Evolutionary conservation across 148 eudicot genomes (phyloP).

Genomic region (Nyssa sinensis): DNA sequence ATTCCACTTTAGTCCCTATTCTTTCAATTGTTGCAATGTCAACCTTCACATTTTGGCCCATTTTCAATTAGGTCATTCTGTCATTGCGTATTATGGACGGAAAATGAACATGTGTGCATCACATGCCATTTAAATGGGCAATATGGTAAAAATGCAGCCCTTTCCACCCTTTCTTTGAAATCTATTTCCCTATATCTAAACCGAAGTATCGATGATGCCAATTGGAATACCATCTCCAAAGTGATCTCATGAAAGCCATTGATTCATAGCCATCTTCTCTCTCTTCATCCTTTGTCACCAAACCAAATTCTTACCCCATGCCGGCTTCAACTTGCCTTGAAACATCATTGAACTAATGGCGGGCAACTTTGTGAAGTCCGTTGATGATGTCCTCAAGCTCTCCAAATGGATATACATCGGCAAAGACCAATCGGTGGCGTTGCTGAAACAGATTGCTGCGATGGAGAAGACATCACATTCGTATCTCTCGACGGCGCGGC

Average conservation of each 20-base stretch:
- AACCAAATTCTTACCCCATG: background rate
- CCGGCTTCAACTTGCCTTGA: background rate
- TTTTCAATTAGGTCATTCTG: too few species aligned
- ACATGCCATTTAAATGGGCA: too few species aligned
- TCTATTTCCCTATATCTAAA: background rate
- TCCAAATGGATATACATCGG: constrained; percentile 79
- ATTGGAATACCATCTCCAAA: background rate
- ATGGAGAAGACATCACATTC: constrained; percentile 51
- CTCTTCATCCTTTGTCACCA: background rate
- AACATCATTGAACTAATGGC: too few species aligned
- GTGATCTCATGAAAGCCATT: background rate
- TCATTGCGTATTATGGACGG: too few species aligned
- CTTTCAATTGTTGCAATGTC: too few species aligned
- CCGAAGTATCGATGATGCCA: background rate
- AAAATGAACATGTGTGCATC: too few species aligned
- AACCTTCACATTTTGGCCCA: too few species aligned
- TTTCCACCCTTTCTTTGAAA: too few species aligned
- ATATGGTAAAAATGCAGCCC: too few species aligned
- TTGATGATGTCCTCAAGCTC: constrained; percentile 76
- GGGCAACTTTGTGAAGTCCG: constrained; percentile 59
- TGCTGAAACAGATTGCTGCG: constrained; percentile 51
- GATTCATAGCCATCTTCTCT: background rate
- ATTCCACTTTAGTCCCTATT: too few species aligned
- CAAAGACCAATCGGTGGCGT: constrained; percentile 72
- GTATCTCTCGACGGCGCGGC: constrained; percentile 60